Evolutionary conservation across 2,329 filamentous ascomycete genomes (phyloP), one percentile per base, ranked within the genome.

Genomic region (Aspergillus piperis): DNA sequence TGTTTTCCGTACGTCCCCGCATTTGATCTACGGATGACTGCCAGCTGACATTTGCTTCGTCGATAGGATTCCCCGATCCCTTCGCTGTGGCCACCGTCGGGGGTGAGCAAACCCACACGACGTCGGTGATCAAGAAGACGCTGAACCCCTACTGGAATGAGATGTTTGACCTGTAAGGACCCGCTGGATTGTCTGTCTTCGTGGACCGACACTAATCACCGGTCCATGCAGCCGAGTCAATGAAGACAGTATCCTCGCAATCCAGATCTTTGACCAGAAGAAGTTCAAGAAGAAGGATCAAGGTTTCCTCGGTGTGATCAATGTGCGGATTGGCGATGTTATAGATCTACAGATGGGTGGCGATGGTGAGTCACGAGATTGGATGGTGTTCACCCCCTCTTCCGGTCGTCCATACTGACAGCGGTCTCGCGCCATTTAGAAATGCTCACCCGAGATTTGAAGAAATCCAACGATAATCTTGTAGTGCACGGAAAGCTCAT

Each of bases 211-310:
- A 60, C 62, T 66, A 57, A 67, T 67, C 57, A 27, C 27, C 48
- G 58, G 17, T 70, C 60, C 75, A 19, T 60, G 25, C 50, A 98
- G 95, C 82, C 86, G 86, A 75, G 94, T 92, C 62, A 95, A 89
- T 63, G 95, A 99, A 76, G 94, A 96, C 72, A 96, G 93, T 77
- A 97, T 99, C 72, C 84, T 99, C 51, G 95, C 95, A 7, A 93
- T 99, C 50, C 95, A 99, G 75, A 96, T 99, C 58, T 99, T 99
- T 75, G 95, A 99, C 78, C 95, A 99, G 80, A 97, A 97, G 83
- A 99, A 99, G 81, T 99, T 99, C 82, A 99, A 99, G 84, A 99
- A 99, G 87, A 99, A 98, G 92, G 95, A 99, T 70, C 95, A 99
- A 77, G 95, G 95, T 8, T 99, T 99, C 74, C 84, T 99, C 6